Percentiles rank a stretch among this genome's conserved stretches.
These are phyloP conservation scores for Sphagnum tenellum DNA, from an alignment of 225 moss, liverwort and hornwort species.

Conservation along the genomic window DNA sequence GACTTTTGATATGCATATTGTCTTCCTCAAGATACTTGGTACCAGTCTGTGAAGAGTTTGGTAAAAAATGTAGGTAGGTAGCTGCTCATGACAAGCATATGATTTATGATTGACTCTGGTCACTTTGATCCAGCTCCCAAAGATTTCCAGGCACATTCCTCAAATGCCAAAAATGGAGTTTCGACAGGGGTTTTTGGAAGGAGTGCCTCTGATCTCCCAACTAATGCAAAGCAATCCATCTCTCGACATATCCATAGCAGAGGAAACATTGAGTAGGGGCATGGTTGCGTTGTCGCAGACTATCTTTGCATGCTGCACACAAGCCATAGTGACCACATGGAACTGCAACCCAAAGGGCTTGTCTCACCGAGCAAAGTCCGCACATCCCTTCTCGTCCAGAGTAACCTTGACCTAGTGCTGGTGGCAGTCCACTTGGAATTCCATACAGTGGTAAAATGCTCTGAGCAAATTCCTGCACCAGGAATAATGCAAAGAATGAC, in stretches of 20 bases:
- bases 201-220: too few relatives aligned
- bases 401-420: conserved; percentile 28
- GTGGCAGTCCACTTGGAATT: conserved; percentile 28
- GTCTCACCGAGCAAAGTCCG: conserved; percentile 59
- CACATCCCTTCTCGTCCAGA: conserved; percentile 31
- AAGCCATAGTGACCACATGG: conserved; percentile 71
- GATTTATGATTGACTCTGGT: too few relatives aligned
- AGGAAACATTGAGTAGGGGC: conserved; percentile 46
- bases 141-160: too few relatives aligned
- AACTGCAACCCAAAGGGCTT: conserved; percentile 75
- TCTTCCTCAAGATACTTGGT: too few relatives aligned
- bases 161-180: too few relatives aligned
- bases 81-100: too few relatives aligned
- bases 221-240: conserved; percentile 88
- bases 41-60: too few relatives aligned
- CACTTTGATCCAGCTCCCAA: too few relatives aligned
- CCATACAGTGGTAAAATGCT: conserved; percentile 40
- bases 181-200: too few relatives aligned
- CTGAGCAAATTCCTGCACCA: conserved; percentile 61
- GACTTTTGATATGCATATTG: too few relatives aligned
- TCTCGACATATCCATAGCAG: conserved; percentile 57
- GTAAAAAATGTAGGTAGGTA: too few relatives aligned
- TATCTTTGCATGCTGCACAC: conserved; percentile 68
- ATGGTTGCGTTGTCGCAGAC: conserved; percentile 35
- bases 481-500: too few relatives aligned